These are phyloP conservation scores for Phytophthora pseudosyringae DNA, from an alignment of 352 stramenopile species.

Conservation along the genomic window DNA sequence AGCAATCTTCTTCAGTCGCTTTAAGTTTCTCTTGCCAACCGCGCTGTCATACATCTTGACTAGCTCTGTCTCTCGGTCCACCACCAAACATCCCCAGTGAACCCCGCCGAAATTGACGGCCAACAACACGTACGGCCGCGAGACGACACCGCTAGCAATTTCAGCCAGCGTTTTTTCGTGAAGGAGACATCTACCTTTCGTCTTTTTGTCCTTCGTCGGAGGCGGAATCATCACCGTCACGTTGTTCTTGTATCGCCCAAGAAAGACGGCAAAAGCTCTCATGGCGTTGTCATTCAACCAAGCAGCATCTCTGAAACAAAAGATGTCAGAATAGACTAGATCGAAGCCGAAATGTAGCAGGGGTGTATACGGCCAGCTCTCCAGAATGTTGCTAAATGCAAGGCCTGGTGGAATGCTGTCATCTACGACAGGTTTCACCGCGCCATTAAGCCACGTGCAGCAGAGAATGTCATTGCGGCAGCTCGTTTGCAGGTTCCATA, in stretches of 20 bases:
- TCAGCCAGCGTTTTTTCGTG: background rate
- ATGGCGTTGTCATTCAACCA: conserved; percentile 17
- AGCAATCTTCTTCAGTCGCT: background rate
- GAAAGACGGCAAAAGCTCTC: conserved; percentile 1
- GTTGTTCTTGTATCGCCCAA: conserved; percentile 6
- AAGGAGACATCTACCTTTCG: background rate
- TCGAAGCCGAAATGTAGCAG: conserved; percentile 5
- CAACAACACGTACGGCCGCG: background rate
- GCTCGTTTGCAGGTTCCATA: background rate
- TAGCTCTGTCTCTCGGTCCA: background rate
- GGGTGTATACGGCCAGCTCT: conserved; percentile 1
- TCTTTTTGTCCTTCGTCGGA: background rate
- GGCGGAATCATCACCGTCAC: background rate
- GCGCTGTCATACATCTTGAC: conserved; percentile 14
- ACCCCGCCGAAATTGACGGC: conserved; percentile 9
- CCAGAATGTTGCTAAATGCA: background rate
- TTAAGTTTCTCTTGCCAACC: background rate
- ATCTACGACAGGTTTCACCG: background rate
- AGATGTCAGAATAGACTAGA: conserved; percentile 5
- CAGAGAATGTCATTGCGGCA: background rate
- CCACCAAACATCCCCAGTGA: conserved; percentile 1
- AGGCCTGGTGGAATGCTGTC: background rate
- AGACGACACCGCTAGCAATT: background rate
- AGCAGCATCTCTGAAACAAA: conserved; percentile 1
- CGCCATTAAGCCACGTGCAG: background rate